Conservation (phyloP, 768 basidiomycete genomes). For the Trametes cubensis region DNA sequence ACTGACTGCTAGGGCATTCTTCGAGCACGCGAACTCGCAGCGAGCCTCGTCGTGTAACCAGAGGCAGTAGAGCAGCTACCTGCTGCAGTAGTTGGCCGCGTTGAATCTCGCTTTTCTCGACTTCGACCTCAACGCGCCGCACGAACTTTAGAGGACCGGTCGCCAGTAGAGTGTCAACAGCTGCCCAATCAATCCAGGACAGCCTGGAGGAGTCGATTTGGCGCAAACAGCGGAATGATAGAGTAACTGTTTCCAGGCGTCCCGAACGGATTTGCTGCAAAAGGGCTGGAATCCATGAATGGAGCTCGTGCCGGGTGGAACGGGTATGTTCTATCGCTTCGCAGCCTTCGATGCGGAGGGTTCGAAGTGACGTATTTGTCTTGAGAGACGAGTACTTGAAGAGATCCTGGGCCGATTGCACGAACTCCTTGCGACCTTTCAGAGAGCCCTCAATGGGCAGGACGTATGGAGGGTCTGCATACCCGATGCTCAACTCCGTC, state of each 20-base stretch:
- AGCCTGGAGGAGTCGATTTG: background rate
- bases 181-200: slow-evolving; percentile 2
- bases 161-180: background rate
- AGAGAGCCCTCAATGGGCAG: background rate
- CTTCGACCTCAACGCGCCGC: background rate
- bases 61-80: background rate
- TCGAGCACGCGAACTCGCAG: background rate
- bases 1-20: background rate
- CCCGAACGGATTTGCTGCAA: background rate
- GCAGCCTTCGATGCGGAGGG: slow-evolving; percentile 7
- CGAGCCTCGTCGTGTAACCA: background rate
- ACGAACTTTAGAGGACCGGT: background rate
- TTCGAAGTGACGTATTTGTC: background rate
- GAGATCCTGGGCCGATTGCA: background rate
- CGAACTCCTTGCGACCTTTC: background rate
- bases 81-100: background rate
- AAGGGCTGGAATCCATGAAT: background rate
- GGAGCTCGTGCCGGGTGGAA: background rate
- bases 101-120: slow-evolving; percentile 3
- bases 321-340: background rate
- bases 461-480: slow-evolving; percentile 5
- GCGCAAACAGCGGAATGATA: background rate
- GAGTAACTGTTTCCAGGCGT: background rate
- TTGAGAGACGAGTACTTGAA: background rate
- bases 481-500: slow-evolving; percentile 5